Conservation (phyloP, 305 asterid genomes). For the Fraxinus dipetala region DNA sequence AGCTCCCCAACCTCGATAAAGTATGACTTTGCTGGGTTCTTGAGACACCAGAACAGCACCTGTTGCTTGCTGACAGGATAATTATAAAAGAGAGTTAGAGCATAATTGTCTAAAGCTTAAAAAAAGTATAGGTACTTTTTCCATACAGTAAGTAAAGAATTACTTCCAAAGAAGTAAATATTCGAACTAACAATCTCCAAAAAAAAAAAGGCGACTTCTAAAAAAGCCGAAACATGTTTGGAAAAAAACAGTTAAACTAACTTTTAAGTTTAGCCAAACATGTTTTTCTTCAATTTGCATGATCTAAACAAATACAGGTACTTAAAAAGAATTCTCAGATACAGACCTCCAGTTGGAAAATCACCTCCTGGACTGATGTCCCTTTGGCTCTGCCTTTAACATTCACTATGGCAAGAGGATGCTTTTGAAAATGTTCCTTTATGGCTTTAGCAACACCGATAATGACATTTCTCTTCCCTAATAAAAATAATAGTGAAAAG, state of each 20-base stretch:
- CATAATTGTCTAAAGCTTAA: background rate
- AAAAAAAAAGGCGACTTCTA: background rate
- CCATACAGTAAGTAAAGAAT: background rate
- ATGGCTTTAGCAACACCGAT: conserved; percentile 69
- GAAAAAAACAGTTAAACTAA: background rate
- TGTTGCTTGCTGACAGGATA: conserved; percentile 69
- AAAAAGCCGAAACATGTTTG: background rate
- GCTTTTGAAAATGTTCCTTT: conserved; percentile 62
- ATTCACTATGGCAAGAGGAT: conserved; percentile 85
- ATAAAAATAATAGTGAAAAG: conserved; percentile 11
- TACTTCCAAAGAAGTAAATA: background rate
- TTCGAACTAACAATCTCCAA: background rate
- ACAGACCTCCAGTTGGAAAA: conserved; percentile 75
- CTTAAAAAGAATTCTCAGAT: background rate
- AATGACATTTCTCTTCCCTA: conserved; percentile 78
- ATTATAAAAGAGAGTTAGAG: background rate
- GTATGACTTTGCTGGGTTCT: conserved; percentile 92
- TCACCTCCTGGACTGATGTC: conserved; percentile 84
- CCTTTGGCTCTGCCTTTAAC: conserved; percentile 96
- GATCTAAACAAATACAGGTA: conserved; percentile 9
- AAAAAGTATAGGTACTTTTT: background rate
- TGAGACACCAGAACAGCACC: conserved; percentile 84
- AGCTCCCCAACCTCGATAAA: conserved; percentile 86
- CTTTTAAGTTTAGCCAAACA: background rate
- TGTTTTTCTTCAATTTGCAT: background rate